Evolutionary conservation across 495 filamentous ascomycete species (phyloP), one percentile per base, ranked within the genome.

Genomic region (Penicillium cataractarum): DNA sequence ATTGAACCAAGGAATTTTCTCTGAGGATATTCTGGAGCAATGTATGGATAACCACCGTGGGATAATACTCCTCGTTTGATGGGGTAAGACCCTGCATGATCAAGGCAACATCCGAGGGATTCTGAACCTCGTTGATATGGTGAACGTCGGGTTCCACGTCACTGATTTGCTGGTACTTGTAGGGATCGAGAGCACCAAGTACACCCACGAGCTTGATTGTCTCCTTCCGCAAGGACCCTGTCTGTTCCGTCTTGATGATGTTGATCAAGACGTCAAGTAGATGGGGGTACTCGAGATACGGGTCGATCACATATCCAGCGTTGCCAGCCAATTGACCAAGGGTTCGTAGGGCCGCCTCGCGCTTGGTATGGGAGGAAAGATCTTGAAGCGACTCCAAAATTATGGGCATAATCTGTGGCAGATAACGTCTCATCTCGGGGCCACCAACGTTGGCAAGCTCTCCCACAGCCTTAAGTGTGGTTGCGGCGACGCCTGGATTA

Each of bases 71-170:
- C 68, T 99, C 96, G 61, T 92, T 95, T 0, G 92, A 97, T 3
- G 95, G 96, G 2, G 93, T 97, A n/a, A 97, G 84, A 12, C 95
- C 93, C 62, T 89, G 90, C 93, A 99, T 98, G 78, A 99, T 97
- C 22, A 99, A 82, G 15, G 92, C 93, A 52, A 99, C 96, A 78
- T 99, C 95, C 15, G 93, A 96, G 57, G 95, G 85, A 29, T 80
- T 80, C 61, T 90, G 84, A 27, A 82, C 79, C 57, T 86, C 80
- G 48, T 82, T 80, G 64, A 82, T 80, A 62, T 82, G 76, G 37
- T 81, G 81, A 71, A 82, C 71, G 68, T 80, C 81, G 12, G 80
- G 78, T 37, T 80, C 79, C 33, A 70, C 72, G 59, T 80, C 78
- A 54, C 78, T 82, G 62, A 82, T 81, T 64, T 81, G 79, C 63